Conservation (phyloP, 2,329 filamentous ascomycete genomes). For the Nigrospora osmanthi region DNA sequence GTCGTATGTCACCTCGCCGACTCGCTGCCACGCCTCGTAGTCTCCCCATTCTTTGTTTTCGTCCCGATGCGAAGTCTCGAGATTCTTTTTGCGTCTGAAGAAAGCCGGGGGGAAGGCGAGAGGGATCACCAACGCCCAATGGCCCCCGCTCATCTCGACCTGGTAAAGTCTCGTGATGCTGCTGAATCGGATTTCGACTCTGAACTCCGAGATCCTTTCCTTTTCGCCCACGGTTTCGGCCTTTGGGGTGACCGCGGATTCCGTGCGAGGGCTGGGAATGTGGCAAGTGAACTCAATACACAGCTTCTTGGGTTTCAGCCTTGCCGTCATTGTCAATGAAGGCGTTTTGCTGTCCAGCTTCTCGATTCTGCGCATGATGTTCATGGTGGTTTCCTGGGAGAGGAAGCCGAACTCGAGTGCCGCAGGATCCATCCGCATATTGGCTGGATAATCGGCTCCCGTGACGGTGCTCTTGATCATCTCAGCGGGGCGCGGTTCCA, state of each 20-base stretch:
- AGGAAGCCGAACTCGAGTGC: conserved; percentile 57
- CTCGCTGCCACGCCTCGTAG: conserved; percentile 39
- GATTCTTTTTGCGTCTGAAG: conserved; percentile 28
- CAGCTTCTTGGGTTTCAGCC: conserved; percentile 29
- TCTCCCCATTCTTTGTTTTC: conserved; percentile 27
- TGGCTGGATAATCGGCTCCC: conserved; percentile 20
- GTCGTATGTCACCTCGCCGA: conserved; percentile 34
- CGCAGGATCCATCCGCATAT: conserved; percentile 32
- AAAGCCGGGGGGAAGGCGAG: conserved; percentile 41
- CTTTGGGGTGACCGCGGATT: conserved; percentile 6
- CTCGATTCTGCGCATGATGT: conserved; percentile 43
- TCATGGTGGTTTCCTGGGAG: conserved; percentile 45
- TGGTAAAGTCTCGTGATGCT: conserved; percentile 37
- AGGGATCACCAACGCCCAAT: conserved; percentile 35
- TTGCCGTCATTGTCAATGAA: conserved; percentile 26
- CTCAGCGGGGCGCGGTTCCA: not conserved
- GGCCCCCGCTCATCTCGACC: conserved; percentile 19
- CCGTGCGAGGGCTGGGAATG: conserved; percentile 14
- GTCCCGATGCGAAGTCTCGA: conserved; percentile 22
- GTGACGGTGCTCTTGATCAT: conserved; percentile 21
- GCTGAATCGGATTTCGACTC: conserved; percentile 34
- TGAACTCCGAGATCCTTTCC: conserved; percentile 18
- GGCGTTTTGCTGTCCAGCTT: conserved; percentile 2
- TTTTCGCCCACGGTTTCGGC: not conserved
- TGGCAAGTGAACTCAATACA: conserved; percentile 28